Conservation (phyloP, 495 filamentous ascomycete species). For the Annulohypoxylon maeteangense region DNA sequence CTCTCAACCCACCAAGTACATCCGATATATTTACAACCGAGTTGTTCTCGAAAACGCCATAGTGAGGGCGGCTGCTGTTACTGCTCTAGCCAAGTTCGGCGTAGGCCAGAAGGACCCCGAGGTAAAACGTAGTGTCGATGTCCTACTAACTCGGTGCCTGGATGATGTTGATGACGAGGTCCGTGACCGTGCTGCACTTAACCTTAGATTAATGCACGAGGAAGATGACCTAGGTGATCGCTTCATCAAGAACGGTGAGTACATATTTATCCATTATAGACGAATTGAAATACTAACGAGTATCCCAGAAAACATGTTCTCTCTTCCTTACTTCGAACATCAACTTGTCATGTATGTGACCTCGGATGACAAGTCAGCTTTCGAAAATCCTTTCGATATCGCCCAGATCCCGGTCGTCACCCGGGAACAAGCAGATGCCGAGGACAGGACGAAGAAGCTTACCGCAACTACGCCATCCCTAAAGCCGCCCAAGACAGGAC, state of each 20-base stretch:
- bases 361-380: slow-evolving; percentile 84
- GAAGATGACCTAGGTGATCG: slow-evolving; percentile 81
- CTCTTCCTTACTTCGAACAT: slow-evolving; percentile 94
- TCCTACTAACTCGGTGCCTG: slow-evolving; percentile 90
- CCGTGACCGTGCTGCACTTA: slow-evolving; percentile 92
- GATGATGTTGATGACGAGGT: slow-evolving; percentile 99
- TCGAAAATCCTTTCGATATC: slow-evolving; percentile 87
- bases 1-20: slow-evolving; percentile 95
- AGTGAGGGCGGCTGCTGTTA: slow-evolving; percentile 94
- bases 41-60: slow-evolving; percentile 98
- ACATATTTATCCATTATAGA: slow-evolving; percentile 6
- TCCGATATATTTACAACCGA: slow-evolving; percentile 99
- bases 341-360: slow-evolving; percentile 98
- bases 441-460: slow-evolving; percentile 95
- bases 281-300: slow-evolving; percentile 50
- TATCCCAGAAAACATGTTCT: slow-evolving; percentile 81
- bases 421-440: slow-evolving; percentile 95
- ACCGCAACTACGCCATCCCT: slow-evolving; percentile 91
- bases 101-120: slow-evolving; percentile 96
- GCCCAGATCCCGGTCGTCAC: slow-evolving; percentile 92
- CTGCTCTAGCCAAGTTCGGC: slow-evolving; percentile 95
- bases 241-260: slow-evolving; percentile 91
- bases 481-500: slow-evolving; percentile 88
- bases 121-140: slow-evolving; percentile 92
- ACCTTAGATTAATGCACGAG: slow-evolving; percentile 88